Evolutionary conservation across 371 early-diverging fungal genomes (phyloP), one percentile per base, ranked within the genome.

Genomic region (Mucor irregularis): DNA sequence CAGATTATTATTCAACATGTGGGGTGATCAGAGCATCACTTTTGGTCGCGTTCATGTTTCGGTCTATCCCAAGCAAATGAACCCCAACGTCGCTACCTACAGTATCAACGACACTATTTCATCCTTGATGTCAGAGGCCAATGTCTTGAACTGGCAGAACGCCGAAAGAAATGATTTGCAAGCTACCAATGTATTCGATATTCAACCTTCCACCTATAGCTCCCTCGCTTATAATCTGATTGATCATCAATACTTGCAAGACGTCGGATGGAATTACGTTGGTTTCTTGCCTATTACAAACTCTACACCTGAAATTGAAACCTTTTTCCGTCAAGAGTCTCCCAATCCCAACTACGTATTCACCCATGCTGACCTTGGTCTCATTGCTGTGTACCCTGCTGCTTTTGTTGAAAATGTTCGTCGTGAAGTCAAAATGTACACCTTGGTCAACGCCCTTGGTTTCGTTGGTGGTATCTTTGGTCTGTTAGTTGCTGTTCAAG

Each of bases 391-490:
- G 9, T 68, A 56, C 28, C 74, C 74, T 9, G 19, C 59, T 4
- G 34, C 40, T 3, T 78, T 58, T 44, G 64, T 51, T 5, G 38
- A 34, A 2, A 43, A 58, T 3, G 42, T 61, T 8, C 61, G 70
- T 16, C 68, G 75, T 24, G 78, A 78, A 49, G 69, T 72, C 53
- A 78, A 78, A 60, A 65, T 78, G 66, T 78, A 74, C 38, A 74
- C 73, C 2, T 47, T 78, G 5, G 52, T 78, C n/a, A 78, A 78
- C 47, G 78, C 78, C 0, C 71, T 78, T 50, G 78, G 78, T 39
- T 74, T 78, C 39, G 71, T 74, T 6, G 78, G 78, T 58, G 78
- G 78, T 62, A 61, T 78, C 42, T 73, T 78, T 59, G 78, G 78
- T 63, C 39, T 78, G 4, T 43, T 74, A 8, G 29, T 78, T 11